These are phyloP conservation scores for Saccharomyces hybrid DNA, from an alignment of 1,139 yeast species.

Conservation along the genomic window DNA sequence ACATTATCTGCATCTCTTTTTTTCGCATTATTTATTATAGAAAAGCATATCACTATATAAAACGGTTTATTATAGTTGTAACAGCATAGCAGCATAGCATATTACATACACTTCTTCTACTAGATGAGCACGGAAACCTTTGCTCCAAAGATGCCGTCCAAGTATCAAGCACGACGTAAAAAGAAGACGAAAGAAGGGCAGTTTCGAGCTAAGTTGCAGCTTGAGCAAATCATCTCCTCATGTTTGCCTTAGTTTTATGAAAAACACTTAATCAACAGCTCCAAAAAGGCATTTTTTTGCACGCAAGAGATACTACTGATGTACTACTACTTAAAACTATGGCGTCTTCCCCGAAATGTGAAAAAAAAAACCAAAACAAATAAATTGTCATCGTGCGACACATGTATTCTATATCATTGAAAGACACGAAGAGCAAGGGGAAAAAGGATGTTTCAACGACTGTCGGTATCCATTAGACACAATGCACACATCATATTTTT, in stretches of 20 bases:
- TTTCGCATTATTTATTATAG: background rate
- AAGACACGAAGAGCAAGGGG: conserved; percentile 1
- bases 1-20: background rate
- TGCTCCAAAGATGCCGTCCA: background rate
- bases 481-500: conserved; percentile 37
- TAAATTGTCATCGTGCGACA: background rate
- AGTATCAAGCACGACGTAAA: background rate
- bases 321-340: background rate
- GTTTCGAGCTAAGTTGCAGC: background rate
- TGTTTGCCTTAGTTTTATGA: background rate
- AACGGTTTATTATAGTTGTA: background rate
- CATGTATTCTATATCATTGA: background rate
- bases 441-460: background rate
- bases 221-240: background rate
- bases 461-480: conserved; percentile 8
- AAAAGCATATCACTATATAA: background rate
- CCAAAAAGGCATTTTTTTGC: background rate
- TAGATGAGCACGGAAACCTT: background rate
- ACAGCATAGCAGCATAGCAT: conserved; percentile 1
- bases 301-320: background rate
- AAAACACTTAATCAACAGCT: background rate
- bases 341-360: background rate
- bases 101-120: background rate
- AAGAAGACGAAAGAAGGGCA: background rate
- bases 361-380: background rate